A percentile compares a stretch with the other conserved stretches of the same genome.
Evolutionary conservation across 306 rosid genomes (phyloP).

Genomic region (Trichosanthes cucumerina): DNA sequence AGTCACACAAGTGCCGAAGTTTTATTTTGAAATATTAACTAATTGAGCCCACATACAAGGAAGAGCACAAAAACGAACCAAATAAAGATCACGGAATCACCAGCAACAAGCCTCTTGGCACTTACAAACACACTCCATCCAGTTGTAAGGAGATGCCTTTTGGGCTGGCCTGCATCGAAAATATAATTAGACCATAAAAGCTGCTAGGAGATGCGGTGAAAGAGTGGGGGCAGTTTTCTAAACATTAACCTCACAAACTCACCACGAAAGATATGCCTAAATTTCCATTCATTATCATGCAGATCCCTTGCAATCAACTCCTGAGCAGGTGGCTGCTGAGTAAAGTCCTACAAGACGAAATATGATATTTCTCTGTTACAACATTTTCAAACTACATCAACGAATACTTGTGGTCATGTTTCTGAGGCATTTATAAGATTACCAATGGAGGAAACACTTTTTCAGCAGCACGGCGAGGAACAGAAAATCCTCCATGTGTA

Average conservation of each 20-base stretch:
- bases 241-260: conserved; percentile 19
- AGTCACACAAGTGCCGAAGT: background rate
- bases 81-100: conserved; percentile 93
- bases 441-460: conserved; percentile 99
- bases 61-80: conserved; percentile 42
- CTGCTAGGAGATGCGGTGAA: background rate
- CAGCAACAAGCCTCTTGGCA: conserved; percentile 94
- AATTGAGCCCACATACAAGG: background rate
- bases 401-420: background rate
- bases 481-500: conserved; percentile 97
- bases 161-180: conserved; percentile 77
- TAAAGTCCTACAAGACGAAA: conserved; percentile 56
- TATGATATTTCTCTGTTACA: background rate
- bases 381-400: background rate
- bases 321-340: conserved; percentile 93
- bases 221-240: background rate
- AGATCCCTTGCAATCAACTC: conserved; percentile 93
- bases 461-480: conserved; percentile 98
- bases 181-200: conserved; percentile 2
- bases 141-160: conserved; percentile 95
- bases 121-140: conserved; percentile 99
- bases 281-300: conserved; percentile 96
- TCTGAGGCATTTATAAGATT: background rate
- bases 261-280: conserved; percentile 97
- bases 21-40: background rate